Evolutionary conservation across 2,329 filamentous ascomycete species (phyloP).

Genomic region (Nigrospora oryzae): DNA sequence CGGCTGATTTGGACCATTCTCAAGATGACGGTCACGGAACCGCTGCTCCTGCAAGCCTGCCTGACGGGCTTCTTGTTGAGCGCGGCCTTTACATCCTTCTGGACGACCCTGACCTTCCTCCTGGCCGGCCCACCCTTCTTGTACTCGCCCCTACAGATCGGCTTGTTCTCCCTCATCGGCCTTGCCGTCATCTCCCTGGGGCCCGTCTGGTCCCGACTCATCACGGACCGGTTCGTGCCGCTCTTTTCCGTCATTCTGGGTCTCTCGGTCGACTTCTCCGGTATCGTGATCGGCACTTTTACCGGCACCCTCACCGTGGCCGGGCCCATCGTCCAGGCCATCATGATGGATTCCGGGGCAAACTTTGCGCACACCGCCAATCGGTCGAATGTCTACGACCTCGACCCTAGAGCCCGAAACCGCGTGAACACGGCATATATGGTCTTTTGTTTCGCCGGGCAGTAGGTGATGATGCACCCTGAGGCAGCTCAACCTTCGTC

Average conservation of each 20-base stretch:
- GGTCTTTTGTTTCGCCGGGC: slow-evolving; percentile 66
- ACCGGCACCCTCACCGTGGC: slow-evolving; percentile 57
- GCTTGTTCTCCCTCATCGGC: slow-evolving; percentile 71
- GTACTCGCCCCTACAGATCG: slow-evolving; percentile 60
- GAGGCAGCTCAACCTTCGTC: background rate
- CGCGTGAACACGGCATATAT: slow-evolving; percentile 78
- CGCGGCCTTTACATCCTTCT: slow-evolving; percentile 54
- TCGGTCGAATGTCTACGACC: slow-evolving; percentile 58
- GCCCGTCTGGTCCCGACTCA: slow-evolving; percentile 59
- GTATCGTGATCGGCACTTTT: slow-evolving; percentile 61
- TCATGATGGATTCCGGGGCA: slow-evolving; percentile 61
- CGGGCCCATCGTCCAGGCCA: slow-evolving; percentile 64
- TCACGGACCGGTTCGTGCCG: slow-evolving; percentile 65
- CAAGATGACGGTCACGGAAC: slow-evolving; percentile 46
- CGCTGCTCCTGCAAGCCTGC: slow-evolving; percentile 56
- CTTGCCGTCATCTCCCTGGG: slow-evolving; percentile 59
- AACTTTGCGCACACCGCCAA: slow-evolving; percentile 71
- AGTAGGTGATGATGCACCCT: slow-evolving; percentile 24
- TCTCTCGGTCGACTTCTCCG: slow-evolving; percentile 47
- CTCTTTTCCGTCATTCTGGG: slow-evolving; percentile 60
- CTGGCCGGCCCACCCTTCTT: slow-evolving; percentile 61
- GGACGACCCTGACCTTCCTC: slow-evolving; percentile 74
- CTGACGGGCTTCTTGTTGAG: slow-evolving; percentile 25
- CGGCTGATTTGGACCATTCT: slow-evolving; percentile 51
- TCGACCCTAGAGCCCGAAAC: slow-evolving; percentile 65